Base-by-base conservation (phyloP, 192 early-diverging fungal genomes). In the Coemansia sp. region DNA sequence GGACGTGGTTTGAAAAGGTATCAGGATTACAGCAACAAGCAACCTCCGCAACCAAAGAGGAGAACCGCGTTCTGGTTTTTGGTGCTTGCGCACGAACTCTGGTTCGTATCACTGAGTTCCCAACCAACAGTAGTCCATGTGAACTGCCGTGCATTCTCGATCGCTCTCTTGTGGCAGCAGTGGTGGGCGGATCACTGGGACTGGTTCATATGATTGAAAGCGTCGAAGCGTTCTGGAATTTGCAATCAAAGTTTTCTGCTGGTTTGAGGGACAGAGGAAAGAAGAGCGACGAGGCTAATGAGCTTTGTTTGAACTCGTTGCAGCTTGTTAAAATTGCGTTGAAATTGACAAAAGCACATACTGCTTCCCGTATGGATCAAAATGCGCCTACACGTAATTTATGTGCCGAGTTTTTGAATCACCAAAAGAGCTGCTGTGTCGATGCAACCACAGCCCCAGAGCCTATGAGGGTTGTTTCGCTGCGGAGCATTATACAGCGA, bases 61-160 rank as follows among this genome's bases (percentile, higher is more conserved):
- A 67, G 54, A 63, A 52, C 11, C 63, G 64, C 2, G 53, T 38
- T 2, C 67, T 81, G 9, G 64, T 69, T 3, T 81, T 81, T 67
- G 74, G 79, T 40, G 74, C 79, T 3, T 81, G 79, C 23, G 52
- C 79, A 12, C 67, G 70, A 12, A 66, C 73, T 11, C 66, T 70
- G n/a, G 50, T 81, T 9, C 74, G 74, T 4, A 60, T 76, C 10
- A 57, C 59, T 8, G 67, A 19, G 10, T 81, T 81, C 49, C 44
- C 79, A 5, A 39, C 18, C 9, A 26, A 23, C 3, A 10, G 3
- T 9, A 43, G 53, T 23, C 64, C 74, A 0, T 52, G 47, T 9
- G 52, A 39, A 1, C 56, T 65, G 26, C 26, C 70, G 6, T 64
- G 40, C 7, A 16, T 58, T 6, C 11, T 71, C 12, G 42, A 71